Evolutionary conservation across 1,139 yeast species (phyloP).

Genomic region (Diutina scorzettiae): DNA sequence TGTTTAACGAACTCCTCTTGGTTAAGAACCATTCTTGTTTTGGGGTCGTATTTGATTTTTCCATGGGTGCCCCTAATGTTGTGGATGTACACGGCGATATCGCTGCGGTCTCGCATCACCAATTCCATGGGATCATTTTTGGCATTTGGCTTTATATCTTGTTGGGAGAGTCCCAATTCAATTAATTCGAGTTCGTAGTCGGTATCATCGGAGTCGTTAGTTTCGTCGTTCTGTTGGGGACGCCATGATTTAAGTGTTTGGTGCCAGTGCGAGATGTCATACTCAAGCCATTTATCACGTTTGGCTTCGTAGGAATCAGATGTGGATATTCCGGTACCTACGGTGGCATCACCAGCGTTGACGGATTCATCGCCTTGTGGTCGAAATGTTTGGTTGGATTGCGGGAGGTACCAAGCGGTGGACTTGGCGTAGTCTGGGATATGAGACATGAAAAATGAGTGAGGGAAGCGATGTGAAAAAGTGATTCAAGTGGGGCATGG

Average conservation of each 20-base stretch:
- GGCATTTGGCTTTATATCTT: slow-evolving; percentile 18
- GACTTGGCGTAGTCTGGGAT: slow-evolving; percentile 21
- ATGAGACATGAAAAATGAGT: too few relatives aligned
- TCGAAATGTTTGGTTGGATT: slow-evolving; percentile 13
- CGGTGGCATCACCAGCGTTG: slow-evolving; percentile 21
- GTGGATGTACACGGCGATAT: slow-evolving; percentile 38
- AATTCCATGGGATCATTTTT: slow-evolving; percentile 24
- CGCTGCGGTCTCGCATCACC: slow-evolving; percentile 35
- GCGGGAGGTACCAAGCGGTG: slow-evolving; percentile 21
- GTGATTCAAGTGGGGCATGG: too few relatives aligned
- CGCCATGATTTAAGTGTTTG: slow-evolving; percentile 20
- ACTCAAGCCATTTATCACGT: slow-evolving; percentile 24
- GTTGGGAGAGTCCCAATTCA: slow-evolving; percentile 30
- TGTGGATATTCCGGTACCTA: slow-evolving; percentile 26
- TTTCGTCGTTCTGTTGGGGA: slow-evolving; percentile 9
- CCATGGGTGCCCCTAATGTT: slow-evolving; percentile 32
- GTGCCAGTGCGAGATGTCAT: background rate
- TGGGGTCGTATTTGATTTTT: slow-evolving; percentile 20
- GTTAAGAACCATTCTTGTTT: background rate
- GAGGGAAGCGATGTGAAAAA: too few relatives aligned
- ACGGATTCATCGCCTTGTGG: slow-evolving; percentile 15
- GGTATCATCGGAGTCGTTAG: slow-evolving; percentile 30
- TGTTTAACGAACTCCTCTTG: background rate
- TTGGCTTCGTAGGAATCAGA: slow-evolving; percentile 31
- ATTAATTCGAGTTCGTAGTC: slow-evolving; percentile 37